Evolutionary conservation across 352 stramenopile genomes (phyloP).

Genomic region (Phytophthora citricola): DNA sequence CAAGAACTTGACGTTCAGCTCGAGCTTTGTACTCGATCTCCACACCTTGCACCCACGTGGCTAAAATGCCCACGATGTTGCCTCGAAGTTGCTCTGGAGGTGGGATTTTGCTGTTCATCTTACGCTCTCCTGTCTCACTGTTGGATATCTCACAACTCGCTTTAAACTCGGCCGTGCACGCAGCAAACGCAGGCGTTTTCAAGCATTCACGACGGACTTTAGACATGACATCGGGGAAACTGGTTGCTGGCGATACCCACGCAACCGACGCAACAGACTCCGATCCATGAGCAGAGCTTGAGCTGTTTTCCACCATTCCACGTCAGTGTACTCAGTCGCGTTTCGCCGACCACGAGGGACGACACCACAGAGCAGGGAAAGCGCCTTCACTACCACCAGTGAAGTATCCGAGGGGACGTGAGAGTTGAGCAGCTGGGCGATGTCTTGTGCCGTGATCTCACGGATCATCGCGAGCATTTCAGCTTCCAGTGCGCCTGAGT

Average conservation of each 20-base stretch:
- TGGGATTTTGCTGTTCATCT: slow-evolving; percentile 27
- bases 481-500: slow-evolving; percentile 62
- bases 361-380: slow-evolving; percentile 73
- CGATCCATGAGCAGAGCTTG: slow-evolving; percentile 86
- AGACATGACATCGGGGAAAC: slow-evolving; percentile 73
- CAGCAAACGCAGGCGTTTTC: slow-evolving; percentile 51
- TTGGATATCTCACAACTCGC: slow-evolving; percentile 1
- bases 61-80: slow-evolving; percentile 59
- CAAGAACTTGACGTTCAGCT: slow-evolving; percentile 57
- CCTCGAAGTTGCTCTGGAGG: slow-evolving; percentile 44
- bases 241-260: slow-evolving; percentile 55
- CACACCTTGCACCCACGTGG: slow-evolving; percentile 76
- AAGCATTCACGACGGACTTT: slow-evolving; percentile 83
- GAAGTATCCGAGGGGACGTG: slow-evolving; percentile 56
- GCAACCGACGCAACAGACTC: slow-evolving; percentile 61
- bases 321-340: slow-evolving; percentile 71
- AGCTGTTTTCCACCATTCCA: slow-evolving; percentile 84
- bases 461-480: slow-evolving; percentile 70
- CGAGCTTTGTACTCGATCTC: slow-evolving; percentile 80
- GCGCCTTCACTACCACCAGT: slow-evolving; percentile 74
- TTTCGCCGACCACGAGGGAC: slow-evolving; percentile 59
- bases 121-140: slow-evolving; percentile 13
- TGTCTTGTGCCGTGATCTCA: slow-evolving; percentile 77
- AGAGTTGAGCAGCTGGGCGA: slow-evolving; percentile 67
- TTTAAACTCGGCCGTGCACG: slow-evolving; percentile 39